phyloP scores from a whole-genome alignment of 352 stramenopile species.

The Aphanomyces euteiches region DNA sequence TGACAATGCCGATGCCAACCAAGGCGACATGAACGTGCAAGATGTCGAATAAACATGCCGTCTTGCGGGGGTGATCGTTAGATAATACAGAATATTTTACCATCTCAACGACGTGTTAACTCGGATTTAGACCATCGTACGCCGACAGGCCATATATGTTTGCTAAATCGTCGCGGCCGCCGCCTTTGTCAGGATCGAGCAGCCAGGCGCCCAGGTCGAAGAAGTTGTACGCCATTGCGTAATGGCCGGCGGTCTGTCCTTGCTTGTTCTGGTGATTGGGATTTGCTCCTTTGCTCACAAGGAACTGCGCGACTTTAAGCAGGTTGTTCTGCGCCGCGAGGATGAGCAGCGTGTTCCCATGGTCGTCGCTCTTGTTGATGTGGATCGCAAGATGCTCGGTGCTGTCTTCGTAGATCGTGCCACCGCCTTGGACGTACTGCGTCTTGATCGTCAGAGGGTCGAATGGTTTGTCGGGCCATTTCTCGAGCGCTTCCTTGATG shows the following conservation, averaged over 20 bases:
- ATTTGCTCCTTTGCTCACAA: slow-evolving; percentile 86
- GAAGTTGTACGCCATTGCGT: slow-evolving; percentile 90
- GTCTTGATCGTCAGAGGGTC: slow-evolving; percentile 65
- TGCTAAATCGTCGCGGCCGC: slow-evolving; percentile 74
- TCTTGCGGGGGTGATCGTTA: not conserved
- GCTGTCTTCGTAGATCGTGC: slow-evolving; percentile 88
- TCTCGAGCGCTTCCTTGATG: slow-evolving; percentile 82
- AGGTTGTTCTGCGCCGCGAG: slow-evolving; percentile 87
- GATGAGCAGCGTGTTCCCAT: slow-evolving; percentile 87
- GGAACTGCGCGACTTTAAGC: slow-evolving; percentile 84
- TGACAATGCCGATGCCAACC: slow-evolving; percentile 84
- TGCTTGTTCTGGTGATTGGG: slow-evolving; percentile 90
- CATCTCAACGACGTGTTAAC: not conserved
- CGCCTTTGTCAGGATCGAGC: slow-evolving; percentile 78
- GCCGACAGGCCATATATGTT: slow-evolving; percentile 89
- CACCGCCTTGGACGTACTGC: slow-evolving; percentile 72
- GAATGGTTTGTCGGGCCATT: slow-evolving; percentile 83
- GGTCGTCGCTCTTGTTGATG: slow-evolving; percentile 85
- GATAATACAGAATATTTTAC: slow-evolving; percentile 31
- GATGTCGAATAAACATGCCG: slow-evolving; percentile 60
- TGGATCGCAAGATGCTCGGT: slow-evolving; percentile 88
- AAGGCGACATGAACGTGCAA: slow-evolving; percentile 84
- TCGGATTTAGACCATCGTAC: slow-evolving; percentile 82
- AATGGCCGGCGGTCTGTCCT: slow-evolving; percentile 91
- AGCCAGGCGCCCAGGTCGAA: slow-evolving; percentile 90